These are phyloP conservation scores for Pseudoturritis turrita DNA, from an alignment of 345 rosid genomes.

Conservation along the genomic window DNA sequence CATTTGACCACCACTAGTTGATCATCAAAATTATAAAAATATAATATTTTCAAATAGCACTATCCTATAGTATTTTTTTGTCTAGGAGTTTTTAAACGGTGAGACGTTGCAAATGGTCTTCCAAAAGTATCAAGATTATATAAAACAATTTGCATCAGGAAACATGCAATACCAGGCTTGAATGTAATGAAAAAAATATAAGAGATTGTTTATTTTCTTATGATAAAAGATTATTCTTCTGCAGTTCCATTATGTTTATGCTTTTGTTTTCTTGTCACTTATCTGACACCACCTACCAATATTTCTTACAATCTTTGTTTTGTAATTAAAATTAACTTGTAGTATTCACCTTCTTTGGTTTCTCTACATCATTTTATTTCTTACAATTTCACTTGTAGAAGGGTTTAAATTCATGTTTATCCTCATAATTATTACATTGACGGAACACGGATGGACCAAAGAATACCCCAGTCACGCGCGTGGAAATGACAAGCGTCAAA, in stretches of 20 bases:
- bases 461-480: not conserved
- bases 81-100: too few relatives aligned
- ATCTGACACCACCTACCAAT: not conserved
- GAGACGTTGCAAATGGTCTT: not conserved
- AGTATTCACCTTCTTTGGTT: too few relatives aligned
- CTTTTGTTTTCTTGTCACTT: not conserved
- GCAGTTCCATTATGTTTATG: not conserved
- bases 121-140: not conserved
- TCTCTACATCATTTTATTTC: too few relatives aligned
- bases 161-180: slow-evolving; percentile 3
- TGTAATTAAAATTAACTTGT: too few relatives aligned
- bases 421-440: not conserved
- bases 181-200: not conserved
- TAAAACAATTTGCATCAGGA: not conserved
- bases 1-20: too few relatives aligned
- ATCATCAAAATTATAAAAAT: too few relatives aligned
- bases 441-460: not conserved
- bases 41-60: not conserved
- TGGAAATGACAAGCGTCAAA: not conserved
- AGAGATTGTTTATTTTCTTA: not conserved
- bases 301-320: not conserved
- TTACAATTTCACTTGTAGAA: not conserved
- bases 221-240: not conserved
- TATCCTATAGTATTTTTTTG: not conserved
- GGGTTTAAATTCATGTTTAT: not conserved